These are phyloP conservation scores for Diplodia corticola DNA, from an alignment of 2,329 filamentous ascomycete genomes.

Conservation along the genomic window DNA sequence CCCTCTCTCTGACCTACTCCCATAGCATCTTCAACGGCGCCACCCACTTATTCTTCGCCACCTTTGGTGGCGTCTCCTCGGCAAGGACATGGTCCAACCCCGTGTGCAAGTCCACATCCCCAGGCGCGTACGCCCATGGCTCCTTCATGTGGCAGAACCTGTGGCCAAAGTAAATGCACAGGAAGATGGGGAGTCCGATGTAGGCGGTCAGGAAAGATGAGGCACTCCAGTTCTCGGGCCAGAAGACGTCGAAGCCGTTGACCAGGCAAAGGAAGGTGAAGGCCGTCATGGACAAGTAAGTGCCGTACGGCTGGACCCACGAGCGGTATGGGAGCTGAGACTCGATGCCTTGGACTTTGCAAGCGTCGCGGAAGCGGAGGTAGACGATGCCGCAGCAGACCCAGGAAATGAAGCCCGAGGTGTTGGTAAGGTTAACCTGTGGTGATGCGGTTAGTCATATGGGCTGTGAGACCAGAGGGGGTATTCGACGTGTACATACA, in stretches of 20 bases:
- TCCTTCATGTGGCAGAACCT: constrained; percentile 49
- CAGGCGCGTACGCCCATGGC: constrained; percentile 52
- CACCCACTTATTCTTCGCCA: constrained; percentile 28
- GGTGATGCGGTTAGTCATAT: not conserved
- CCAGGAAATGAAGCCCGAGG: constrained; percentile 56
- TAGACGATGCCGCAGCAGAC: constrained; percentile 58
- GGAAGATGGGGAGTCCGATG: constrained; percentile 63
- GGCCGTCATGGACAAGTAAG: constrained; percentile 60
- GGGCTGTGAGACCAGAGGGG: not conserved
- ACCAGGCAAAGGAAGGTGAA: constrained; percentile 66
- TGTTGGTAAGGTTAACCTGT: constrained; percentile 63
- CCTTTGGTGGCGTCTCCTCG: constrained; percentile 36
- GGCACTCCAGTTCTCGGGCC: constrained; percentile 62
- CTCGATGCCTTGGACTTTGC: constrained; percentile 53
- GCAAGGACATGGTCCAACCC: constrained; percentile 36
- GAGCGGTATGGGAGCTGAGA: constrained; percentile 55
- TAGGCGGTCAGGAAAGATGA: constrained; percentile 67
- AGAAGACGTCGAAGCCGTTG: constrained; percentile 76
- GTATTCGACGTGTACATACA: constrained; percentile 35
- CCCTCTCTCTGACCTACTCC: constrained; percentile 25
- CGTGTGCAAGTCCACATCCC: constrained; percentile 56
- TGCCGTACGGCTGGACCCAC: constrained; percentile 63
- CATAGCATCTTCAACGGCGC: constrained; percentile 32
- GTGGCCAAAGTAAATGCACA: constrained; percentile 56
- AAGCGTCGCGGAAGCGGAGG: constrained; percentile 61